A percentile compares a stretch with the other conserved stretches of the same genome.
Evolutionary conservation across 106 monocot species (phyloP).

Genomic region (Phalaenopsis equestris): DNA sequence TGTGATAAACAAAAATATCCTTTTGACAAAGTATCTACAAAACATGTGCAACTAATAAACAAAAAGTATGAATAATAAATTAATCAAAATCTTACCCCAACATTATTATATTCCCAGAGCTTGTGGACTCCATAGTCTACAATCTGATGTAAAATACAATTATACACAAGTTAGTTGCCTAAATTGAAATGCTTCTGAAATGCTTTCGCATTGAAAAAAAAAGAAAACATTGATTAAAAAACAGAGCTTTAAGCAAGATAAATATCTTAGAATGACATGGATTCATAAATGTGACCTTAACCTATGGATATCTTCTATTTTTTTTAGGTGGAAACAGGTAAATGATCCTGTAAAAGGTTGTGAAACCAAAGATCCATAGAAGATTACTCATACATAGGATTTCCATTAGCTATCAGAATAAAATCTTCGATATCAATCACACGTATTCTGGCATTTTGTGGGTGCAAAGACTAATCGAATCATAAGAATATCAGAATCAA

Average conservation of each 20-base stretch:
- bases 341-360: background rate
- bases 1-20: background rate
- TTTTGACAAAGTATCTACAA: background rate
- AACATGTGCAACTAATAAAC: background rate
- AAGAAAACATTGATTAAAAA: no score
- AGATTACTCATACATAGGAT: background rate
- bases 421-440: background rate
- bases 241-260: background rate
- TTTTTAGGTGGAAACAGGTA: background rate
- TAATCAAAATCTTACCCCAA: conserved; percentile 6
- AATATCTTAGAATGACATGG: background rate
- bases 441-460: background rate
- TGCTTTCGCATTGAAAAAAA: background rate
- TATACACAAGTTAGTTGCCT: background rate
- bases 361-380: background rate
- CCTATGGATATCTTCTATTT: background rate
- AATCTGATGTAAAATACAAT: conserved; percentile 6
- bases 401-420: background rate
- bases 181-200: background rate
- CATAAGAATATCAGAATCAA: background rate
- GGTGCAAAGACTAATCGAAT: background rate
- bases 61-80: background rate
- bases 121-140: conserved; percentile 15
- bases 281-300: background rate
- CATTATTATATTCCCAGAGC: conserved; percentile 9